These are phyloP conservation scores for Penicillium thymicola DNA, from an alignment of 2,329 filamentous ascomycete genomes.

Conservation along the genomic window DNA sequence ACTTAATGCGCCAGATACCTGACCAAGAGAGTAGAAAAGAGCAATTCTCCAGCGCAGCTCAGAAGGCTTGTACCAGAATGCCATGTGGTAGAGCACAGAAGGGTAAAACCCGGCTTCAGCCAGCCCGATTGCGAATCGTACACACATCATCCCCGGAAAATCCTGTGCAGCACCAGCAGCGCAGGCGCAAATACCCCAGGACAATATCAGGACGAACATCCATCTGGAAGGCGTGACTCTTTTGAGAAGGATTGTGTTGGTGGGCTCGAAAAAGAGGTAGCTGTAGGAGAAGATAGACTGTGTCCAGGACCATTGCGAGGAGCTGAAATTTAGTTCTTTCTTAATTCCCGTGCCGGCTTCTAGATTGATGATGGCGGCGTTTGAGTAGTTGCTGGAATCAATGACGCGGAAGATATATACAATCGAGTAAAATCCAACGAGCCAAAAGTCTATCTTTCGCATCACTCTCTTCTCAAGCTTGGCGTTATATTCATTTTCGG, in stretches of 20 bases:
- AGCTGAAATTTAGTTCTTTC: conserved; percentile 33
- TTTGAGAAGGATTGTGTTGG: conserved; percentile 40
- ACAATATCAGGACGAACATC: conserved; percentile 37
- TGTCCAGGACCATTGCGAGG: conserved; percentile 40
- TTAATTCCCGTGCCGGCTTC: conserved; percentile 42
- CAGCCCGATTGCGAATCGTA: conserved; percentile 38
- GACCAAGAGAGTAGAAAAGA: conserved; percentile 38
- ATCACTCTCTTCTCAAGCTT: conserved; percentile 31
- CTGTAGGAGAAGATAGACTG: conserved; percentile 43
- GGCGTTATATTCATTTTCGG: background rate
- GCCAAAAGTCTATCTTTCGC: conserved; percentile 35
- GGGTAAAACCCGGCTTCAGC: conserved; percentile 40
- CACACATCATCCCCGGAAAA: conserved; percentile 40
- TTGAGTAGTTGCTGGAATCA: conserved; percentile 41
- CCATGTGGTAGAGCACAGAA: conserved; percentile 37
- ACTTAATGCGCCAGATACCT: conserved; percentile 32
- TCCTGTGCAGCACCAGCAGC: conserved; percentile 34
- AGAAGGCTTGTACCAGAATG: conserved; percentile 39
- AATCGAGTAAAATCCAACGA: conserved; percentile 33
- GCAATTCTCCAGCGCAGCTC: conserved; percentile 40
- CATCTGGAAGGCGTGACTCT: conserved; percentile 33
- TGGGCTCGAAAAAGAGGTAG: conserved; percentile 41
- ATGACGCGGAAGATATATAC: conserved; percentile 43
- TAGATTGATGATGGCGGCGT: conserved; percentile 43
- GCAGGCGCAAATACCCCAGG: conserved; percentile 39